Base-by-base conservation (phyloP, 148 eudicot species). In the Chenopodium suecicum region DNA sequence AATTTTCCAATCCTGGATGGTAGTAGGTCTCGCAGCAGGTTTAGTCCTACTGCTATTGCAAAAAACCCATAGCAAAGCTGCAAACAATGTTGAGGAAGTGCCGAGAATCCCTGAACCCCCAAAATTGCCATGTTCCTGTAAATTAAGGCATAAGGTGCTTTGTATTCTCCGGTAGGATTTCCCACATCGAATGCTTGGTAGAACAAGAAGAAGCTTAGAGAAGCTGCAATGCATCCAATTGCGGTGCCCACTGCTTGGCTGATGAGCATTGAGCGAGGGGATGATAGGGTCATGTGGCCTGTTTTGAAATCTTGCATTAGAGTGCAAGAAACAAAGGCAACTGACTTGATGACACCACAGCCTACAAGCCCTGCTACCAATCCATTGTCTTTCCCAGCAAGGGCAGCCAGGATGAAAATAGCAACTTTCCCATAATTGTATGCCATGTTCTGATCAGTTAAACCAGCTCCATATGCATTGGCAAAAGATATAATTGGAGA, bases 231-330 rank as follows among this genome's bases (percentile, higher is more conserved):
- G 69, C 95, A 92, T 7, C 95, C 95, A 1, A 92, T 75, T 13
- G 80, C 90, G 6, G 93, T 92, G 2, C 95, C 93, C 44, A 89
- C 79, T 27, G 91, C 87, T 62, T 92, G 93, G 84, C 93, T 89
- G 7, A 89, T 20, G 13, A 92, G 77, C 95, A 92, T 92, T 9
- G 92, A 82, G 8, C 89, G 82, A 0, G 95, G 95, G 32, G 95
- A 90, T 20, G 93, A 85, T 29, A 86, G 54, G 4, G 95, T 92
- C 41, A 90, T 79, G 52, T 92, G 92, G 7, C 90, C 93, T 2
- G 93, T 92, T 70, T 90, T 92, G 76, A 92, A 84, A 71, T 92
- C 95, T 44, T 90, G 95, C 92, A 92, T 92, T 25, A 92, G 73
- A 58, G 84, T 74, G 86, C 90, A 92, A 29, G 92, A 85, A 32